These are phyloP conservation scores for Hericium coralloides DNA, from an alignment of 768 basidiomycete species.

Conservation along the genomic window DNA sequence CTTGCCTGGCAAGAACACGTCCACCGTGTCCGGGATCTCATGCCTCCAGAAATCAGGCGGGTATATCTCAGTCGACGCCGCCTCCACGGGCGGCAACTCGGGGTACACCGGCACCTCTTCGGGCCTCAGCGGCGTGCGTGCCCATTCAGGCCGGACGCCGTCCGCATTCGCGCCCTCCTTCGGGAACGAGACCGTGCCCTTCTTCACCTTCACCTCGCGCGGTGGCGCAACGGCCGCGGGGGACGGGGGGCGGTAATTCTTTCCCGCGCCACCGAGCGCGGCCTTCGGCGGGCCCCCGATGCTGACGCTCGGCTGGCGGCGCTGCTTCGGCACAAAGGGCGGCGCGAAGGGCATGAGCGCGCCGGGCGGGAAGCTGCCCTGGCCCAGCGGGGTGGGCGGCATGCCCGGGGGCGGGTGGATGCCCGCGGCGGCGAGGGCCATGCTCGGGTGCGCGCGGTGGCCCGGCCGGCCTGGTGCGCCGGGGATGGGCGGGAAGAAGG, in stretches of 20 bases:
- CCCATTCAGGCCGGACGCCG: conserved; percentile 41
- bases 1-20: conserved; percentile 79
- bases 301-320: conserved; percentile 57
- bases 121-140: conserved; percentile 43
- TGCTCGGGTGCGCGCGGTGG: conserved; percentile 51
- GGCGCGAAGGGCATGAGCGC: conserved; percentile 34
- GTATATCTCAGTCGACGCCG: conserved; percentile 42
- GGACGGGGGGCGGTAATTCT: conserved; percentile 65
- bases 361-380: conserved; percentile 45
- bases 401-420: conserved; percentile 47
- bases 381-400: conserved; percentile 53
- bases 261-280: conserved; percentile 67
- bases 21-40: conserved; percentile 55
- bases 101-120: conserved; percentile 25
- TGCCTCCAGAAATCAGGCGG: conserved; percentile 58
- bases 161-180: conserved; percentile 33
- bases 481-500: conserved; percentile 45
- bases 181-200: conserved; percentile 62
- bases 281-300: conserved; percentile 89
- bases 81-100: conserved; percentile 22
- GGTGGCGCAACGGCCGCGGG: conserved; percentile 20
- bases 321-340: conserved; percentile 38
- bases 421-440: conserved; percentile 53
- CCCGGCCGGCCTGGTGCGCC: conserved; percentile 42
- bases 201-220: conserved; percentile 45